phyloP scores from a whole-genome alignment of 805 yeast genomes.

The Limtongia smithiae region DNA sequence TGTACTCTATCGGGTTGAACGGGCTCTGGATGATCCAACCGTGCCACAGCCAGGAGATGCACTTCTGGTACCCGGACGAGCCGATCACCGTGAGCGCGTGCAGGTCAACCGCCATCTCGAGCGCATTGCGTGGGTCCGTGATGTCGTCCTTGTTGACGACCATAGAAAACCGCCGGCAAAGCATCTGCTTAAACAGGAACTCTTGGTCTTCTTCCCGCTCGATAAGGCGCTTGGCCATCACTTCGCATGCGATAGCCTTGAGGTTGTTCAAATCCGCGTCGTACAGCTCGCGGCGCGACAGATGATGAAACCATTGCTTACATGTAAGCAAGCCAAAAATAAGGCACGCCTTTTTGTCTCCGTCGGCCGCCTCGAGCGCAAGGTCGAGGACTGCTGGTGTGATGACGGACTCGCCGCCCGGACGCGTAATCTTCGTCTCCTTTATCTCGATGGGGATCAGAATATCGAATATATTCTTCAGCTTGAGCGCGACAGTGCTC shows the following conservation, averaged over 20 bases:
- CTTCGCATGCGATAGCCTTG: constrained; percentile 68
- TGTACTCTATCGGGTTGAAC: constrained; percentile 64
- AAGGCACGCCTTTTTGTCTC: constrained; percentile 61
- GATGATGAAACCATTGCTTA: constrained; percentile 70
- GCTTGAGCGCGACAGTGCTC: constrained; percentile 59
- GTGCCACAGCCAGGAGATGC: constrained; percentile 86
- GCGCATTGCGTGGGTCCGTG: constrained; percentile 63
- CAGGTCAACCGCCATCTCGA: constrained; percentile 82
- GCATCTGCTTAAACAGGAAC: constrained; percentile 57
- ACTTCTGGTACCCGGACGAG: constrained; percentile 77
- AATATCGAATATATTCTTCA: constrained; percentile 68
- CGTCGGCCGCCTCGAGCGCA: constrained; percentile 75
- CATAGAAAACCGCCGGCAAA: constrained; percentile 70
- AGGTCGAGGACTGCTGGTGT: constrained; percentile 56
- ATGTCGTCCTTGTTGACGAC: constrained; percentile 56
- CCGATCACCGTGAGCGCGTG: constrained; percentile 75
- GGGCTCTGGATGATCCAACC: constrained; percentile 86
- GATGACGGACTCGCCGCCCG: constrained; percentile 54
- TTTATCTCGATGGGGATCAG: constrained; percentile 65
- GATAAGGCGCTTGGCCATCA: constrained; percentile 64
- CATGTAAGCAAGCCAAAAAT: constrained; percentile 71
- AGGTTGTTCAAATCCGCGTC: constrained; percentile 61
- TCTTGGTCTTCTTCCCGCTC: constrained; percentile 49
- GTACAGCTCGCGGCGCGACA: constrained; percentile 57
- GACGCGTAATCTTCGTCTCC: constrained; percentile 47